Evolutionary conservation across 371 early-diverging fungal genomes (phyloP), one percentile per base, ranked within the genome.

Genomic region (Cokeromyces recurvatus): DNA sequence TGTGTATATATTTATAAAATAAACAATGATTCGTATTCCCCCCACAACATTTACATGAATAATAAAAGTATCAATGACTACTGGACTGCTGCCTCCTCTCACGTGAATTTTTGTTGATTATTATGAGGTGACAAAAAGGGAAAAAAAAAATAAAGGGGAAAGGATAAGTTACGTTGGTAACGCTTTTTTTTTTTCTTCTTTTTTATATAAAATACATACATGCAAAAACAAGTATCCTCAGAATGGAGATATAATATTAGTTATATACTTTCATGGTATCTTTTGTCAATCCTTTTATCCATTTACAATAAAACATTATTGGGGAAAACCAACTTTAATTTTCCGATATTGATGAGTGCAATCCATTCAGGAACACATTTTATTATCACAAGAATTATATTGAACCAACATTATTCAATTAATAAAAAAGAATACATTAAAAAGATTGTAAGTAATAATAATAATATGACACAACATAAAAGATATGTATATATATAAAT

Each of bases 281-380:
- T 75, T 23, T 85, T 87, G 42, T 92, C 93, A 3, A 84, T 88
- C 0, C 55, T 75, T 3, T 72, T 95, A 21, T 84, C 85, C 1
- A 71, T 92, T 8, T 94, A 90, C 80, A 95, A 95, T 77, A 92
- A 89, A 63, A 68, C 74, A n/a, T 43, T 80, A 36, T 71, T 81
- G 78, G 85, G 89, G 25, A 75, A 77, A 48, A 78, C 84, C 34
- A 79, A 84, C 42, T 78, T 81, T 51, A 81, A 90, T 65, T 85
- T 94, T 66, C 93, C 94, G 10, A 61, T 94, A 17, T 79, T 92
- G 51, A 82, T 87, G 39, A 85, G 87, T 29, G 75, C 82, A 17
- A 63, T 90, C 20, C 87, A 90, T 66, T 70, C 79, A 39, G 74
- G 72, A 4, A 57, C 82, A 22, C 85, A 90, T 49, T 75, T 74